Evolutionary conservation across 2,329 filamentous ascomycete species (phyloP).

Genomic region (Pseudophaeomoniella oleicola): DNA sequence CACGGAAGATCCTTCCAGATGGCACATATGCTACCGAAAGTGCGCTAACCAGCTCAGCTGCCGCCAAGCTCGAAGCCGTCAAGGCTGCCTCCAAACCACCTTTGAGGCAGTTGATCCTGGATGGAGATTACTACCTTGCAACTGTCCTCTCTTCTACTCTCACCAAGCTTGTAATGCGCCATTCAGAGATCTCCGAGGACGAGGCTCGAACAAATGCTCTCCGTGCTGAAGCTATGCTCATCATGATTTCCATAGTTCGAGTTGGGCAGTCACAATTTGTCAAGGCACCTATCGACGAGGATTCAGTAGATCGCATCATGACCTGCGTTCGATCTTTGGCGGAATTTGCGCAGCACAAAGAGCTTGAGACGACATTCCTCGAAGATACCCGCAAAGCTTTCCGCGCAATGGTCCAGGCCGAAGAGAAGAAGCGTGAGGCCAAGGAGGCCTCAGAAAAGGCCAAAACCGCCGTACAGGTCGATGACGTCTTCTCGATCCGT

Average conservation of each 20-base stretch:
- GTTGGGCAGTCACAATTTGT: conserved; percentile 98
- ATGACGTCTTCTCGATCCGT: conserved; percentile 84
- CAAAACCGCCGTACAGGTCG: conserved; percentile 86
- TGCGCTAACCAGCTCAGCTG: conserved; percentile 82
- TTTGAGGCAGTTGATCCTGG: conserved; percentile 82
- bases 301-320: conserved; percentile 98
- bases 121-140: conserved; percentile 92
- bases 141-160: conserved; percentile 91
- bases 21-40: conserved; percentile 97
- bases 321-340: conserved; percentile 84
- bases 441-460: conserved; percentile 87
- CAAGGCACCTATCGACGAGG: conserved; percentile 92
- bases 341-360: conserved; percentile 78
- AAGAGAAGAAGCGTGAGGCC: conserved; percentile 94
- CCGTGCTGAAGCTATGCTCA: conserved; percentile 93
- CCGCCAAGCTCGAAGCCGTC: conserved; percentile 85
- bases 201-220: conserved; percentile 80
- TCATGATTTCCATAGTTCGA: conserved; percentile 97
- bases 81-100: conserved; percentile 96
- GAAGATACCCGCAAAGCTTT: conserved; percentile 93
- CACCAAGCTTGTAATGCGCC: conserved; percentile 95
- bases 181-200: conserved; percentile 83
- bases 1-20: conserved; percentile 82
- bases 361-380: conserved; percentile 82
- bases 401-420: conserved; percentile 89